These are phyloP conservation scores for Monoraphidium neglectum DNA, from an alignment of 139 green algal species.

Conservation along the genomic window DNA sequence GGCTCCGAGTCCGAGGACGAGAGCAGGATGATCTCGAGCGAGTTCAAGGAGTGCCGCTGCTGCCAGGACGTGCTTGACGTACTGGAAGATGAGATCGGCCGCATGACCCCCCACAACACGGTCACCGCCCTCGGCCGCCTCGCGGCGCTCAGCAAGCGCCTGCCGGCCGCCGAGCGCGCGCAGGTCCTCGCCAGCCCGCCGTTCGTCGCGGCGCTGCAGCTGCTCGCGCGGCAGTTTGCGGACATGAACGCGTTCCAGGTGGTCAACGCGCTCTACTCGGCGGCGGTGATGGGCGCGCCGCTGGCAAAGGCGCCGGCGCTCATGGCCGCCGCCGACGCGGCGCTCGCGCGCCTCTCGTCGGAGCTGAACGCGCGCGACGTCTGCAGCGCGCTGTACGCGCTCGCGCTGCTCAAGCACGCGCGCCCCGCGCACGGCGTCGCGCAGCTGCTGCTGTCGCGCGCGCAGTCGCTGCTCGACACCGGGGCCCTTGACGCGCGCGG, in stretches of 20 bases:
- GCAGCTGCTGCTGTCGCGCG: background rate
- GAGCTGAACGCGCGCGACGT: constrained; percentile 29
- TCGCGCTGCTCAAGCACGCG: background rate
- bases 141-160: background rate
- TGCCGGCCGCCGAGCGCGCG: background rate
- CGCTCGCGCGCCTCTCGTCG: background rate
- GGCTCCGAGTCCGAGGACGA: background rate
- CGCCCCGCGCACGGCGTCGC: background rate
- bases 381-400: constrained; percentile 13
- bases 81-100: constrained; percentile 4
- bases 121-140: constrained; percentile 17
- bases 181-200: background rate
- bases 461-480: constrained; percentile 2
- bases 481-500: background rate
- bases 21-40: background rate
- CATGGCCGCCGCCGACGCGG: constrained; percentile 2
- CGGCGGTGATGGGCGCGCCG: background rate
- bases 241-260: constrained; percentile 6
- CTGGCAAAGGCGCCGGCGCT: background rate
- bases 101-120: constrained; percentile 11
- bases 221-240: background rate
- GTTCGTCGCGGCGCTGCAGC: constrained; percentile 10
- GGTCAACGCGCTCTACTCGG: constrained; percentile 11
- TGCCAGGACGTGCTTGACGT: constrained; percentile 31
- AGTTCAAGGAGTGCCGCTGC: constrained; percentile 18